phyloP scores from a whole-genome alignment of 192 early-diverging fungal genomes.

The Lobosporangium transversale region DNA sequence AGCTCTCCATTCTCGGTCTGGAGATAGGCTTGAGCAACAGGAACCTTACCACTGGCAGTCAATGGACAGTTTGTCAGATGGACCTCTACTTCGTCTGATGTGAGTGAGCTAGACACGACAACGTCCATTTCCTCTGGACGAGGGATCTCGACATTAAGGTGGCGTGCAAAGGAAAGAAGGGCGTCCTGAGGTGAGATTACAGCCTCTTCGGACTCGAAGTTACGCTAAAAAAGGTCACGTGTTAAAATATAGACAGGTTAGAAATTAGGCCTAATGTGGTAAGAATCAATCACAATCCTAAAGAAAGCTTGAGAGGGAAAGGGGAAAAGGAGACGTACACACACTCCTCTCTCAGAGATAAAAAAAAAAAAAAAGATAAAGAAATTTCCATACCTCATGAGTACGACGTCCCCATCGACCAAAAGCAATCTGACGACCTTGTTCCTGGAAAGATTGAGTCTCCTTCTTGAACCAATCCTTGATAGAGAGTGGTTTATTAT shows the following conservation, averaged over 20 bases:
- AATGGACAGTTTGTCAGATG: slow-evolving; percentile 63
- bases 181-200: slow-evolving; percentile 72
- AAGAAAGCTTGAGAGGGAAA: no score
- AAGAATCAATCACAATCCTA: no score
- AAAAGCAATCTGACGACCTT: slow-evolving; percentile 44
- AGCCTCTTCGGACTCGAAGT: slow-evolving; percentile 31
- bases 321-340: no score
- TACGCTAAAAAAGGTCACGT: no score
- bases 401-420: slow-evolving; percentile 39
- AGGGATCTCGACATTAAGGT: slow-evolving; percentile 68
- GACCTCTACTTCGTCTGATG: slow-evolving; percentile 46
- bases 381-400: slow-evolving; percentile 29
- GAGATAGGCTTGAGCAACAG: slow-evolving; percentile 72
- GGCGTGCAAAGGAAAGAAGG: slow-evolving; percentile 69
- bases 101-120: slow-evolving; percentile 51
- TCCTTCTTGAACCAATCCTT: slow-evolving; percentile 60
- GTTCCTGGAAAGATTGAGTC: slow-evolving; percentile 31
- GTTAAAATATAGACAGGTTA: no score
- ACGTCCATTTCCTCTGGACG: slow-evolving; percentile 56
- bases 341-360: no score
- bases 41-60: slow-evolving; percentile 61
- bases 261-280: no score
- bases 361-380: no score
- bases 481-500: slow-evolving; percentile 54
- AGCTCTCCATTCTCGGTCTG: slow-evolving; percentile 65